phyloP scores from a whole-genome alignment of 768 basidiomycete genomes.

The Amanita rubescens region DNA sequence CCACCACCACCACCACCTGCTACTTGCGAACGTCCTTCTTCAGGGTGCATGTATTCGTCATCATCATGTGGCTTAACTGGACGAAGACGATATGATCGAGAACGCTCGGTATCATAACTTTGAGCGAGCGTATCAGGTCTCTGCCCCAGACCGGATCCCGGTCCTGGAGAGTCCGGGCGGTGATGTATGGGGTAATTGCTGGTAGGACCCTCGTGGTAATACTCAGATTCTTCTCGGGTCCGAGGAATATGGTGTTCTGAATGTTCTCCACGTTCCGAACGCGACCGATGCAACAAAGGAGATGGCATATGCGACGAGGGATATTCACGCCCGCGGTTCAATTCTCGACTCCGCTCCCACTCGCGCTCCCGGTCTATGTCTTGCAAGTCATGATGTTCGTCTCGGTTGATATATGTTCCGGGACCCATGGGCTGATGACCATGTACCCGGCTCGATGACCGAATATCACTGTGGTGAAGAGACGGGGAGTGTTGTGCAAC shows the following conservation, averaged over 20 bases:
- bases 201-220: slow-evolving; percentile 26
- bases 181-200: slow-evolving; percentile 33
- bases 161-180: slow-evolving; percentile 53
- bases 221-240: slow-evolving; percentile 30
- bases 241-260: slow-evolving; percentile 26
- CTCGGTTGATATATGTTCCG: slow-evolving; percentile 47
- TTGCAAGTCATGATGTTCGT: slow-evolving; percentile 44
- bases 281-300: slow-evolving; percentile 30
- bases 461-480: slow-evolving; percentile 25
- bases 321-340: slow-evolving; percentile 23
- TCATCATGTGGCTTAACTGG: slow-evolving; percentile 43
- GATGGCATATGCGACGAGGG: slow-evolving; percentile 30
- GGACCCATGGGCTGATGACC: slow-evolving; percentile 64
- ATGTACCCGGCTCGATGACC: slow-evolving; percentile 41
- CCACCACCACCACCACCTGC: slow-evolving; percentile 17
- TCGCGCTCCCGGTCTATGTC: slow-evolving; percentile 34
- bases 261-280: slow-evolving; percentile 25
- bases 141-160: slow-evolving; percentile 32
- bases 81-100: slow-evolving; percentile 44
- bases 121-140: slow-evolving; percentile 46
- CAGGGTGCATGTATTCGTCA: slow-evolving; percentile 40
- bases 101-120: slow-evolving; percentile 42
- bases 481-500: slow-evolving; percentile 29
- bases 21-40: slow-evolving; percentile 39
- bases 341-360: slow-evolving; percentile 33